phyloP scores from a whole-genome alignment of 2,329 filamentous ascomycete species.

The Colletotrichum gigasporum region DNA sequence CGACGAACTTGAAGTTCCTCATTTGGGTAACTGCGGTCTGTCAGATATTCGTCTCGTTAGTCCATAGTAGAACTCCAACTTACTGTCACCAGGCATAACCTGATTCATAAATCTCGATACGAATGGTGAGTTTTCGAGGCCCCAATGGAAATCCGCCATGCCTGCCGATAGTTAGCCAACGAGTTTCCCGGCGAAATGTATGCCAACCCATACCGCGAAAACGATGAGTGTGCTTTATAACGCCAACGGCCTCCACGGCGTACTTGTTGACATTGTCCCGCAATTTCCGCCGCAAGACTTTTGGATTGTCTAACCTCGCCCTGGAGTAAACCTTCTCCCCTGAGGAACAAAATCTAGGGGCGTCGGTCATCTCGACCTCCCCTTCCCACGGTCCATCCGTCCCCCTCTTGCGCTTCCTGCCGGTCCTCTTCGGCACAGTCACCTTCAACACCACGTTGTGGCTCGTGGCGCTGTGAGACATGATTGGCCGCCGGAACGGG shows the following conservation, averaged over 20 bases:
- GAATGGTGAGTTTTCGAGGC: conserved; percentile 74
- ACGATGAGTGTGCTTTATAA: conserved; percentile 82
- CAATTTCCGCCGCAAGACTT: conserved; percentile 68
- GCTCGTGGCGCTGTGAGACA: conserved; percentile 78
- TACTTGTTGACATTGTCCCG: conserved; percentile 77
- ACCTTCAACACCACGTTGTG: conserved; percentile 90
- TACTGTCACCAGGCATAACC: conserved; percentile 77
- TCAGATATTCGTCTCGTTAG: conserved; percentile 53
- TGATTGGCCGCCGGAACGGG: conserved; percentile 78
- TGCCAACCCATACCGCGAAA: conserved; percentile 76
- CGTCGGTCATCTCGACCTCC: conserved; percentile 45
- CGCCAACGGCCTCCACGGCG: conserved; percentile 74
- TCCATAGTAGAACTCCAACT: conserved; percentile 10
- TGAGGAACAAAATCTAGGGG: neutral
- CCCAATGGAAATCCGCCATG: conserved; percentile 87
- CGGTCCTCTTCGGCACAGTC: conserved; percentile 86
- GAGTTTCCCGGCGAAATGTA: too few relatives aligned
- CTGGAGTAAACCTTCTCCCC: conserved; percentile 49
- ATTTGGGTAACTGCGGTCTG: conserved; percentile 48
- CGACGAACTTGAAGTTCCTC: conserved; percentile 68
- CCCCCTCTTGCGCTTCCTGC: conserved; percentile 86
- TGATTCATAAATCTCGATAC: conserved; percentile 76
- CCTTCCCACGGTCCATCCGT: conserved; percentile 71
- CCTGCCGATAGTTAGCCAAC: conserved; percentile 49
- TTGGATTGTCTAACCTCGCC: conserved; percentile 62